phyloP scores from a whole-genome alignment of 805 yeast species.

The Kazachstania taianensis region DNA sequence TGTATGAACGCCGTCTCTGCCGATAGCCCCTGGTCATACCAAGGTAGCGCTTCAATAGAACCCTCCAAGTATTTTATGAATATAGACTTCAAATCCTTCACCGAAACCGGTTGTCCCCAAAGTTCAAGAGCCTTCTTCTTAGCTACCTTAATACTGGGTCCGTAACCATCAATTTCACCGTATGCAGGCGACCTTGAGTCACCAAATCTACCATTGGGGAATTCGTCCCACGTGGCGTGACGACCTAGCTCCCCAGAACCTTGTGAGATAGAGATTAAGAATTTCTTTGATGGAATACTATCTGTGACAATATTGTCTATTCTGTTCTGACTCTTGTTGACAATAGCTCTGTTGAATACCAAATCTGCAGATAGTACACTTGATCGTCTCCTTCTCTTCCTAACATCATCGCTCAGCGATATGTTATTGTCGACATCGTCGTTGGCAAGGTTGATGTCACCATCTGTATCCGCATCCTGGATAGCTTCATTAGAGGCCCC shows the following conservation, averaged over 20 bases:
- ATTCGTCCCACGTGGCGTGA: slow-evolving; percentile 95
- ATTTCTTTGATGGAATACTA: slow-evolving; percentile 37
- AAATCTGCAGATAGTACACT: slow-evolving; percentile 22
- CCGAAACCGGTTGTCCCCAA: slow-evolving; percentile 71
- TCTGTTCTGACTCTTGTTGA: slow-evolving; percentile 11
- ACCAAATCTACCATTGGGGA: slow-evolving; percentile 92
- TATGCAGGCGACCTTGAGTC: slow-evolving; percentile 93
- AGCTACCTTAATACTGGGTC: slow-evolving; percentile 76
- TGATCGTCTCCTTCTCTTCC: slow-evolving; percentile 27
- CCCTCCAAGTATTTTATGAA: slow-evolving; percentile 67
- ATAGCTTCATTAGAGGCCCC: slow-evolving; percentile 11
- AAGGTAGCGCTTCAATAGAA: slow-evolving; percentile 72
- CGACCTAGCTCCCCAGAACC: slow-evolving; percentile 80
- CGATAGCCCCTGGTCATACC: slow-evolving; percentile 79
- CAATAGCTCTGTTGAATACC: slow-evolving; percentile 33
- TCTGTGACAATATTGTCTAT: slow-evolving; percentile 15
- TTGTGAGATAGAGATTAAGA: slow-evolving; percentile 64
- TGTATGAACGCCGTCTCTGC: slow-evolving; percentile 90
- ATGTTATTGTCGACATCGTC: slow-evolving; percentile 12
- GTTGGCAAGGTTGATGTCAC: slow-evolving; percentile 27
- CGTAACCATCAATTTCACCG: slow-evolving; percentile 97
- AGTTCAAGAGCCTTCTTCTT: slow-evolving; percentile 53
- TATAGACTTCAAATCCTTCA: slow-evolving; percentile 50
- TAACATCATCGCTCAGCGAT: slow-evolving; percentile 6
- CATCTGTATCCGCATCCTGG: slow-evolving; percentile 22